These are phyloP conservation scores for Triticum timopheevii DNA, from an alignment of 176 grass and related monocot species.

Conservation along the genomic window DNA sequence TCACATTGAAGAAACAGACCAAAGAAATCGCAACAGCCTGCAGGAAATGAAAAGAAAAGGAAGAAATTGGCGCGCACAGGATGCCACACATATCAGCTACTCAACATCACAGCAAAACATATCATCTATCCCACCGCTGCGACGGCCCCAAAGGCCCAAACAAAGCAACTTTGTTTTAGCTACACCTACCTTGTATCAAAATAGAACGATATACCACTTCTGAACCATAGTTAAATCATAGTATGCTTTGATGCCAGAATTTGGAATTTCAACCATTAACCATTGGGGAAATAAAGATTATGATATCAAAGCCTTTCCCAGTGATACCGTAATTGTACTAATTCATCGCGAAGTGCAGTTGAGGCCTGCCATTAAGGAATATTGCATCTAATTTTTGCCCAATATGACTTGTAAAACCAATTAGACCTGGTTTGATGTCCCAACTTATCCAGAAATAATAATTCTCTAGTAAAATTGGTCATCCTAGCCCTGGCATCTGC, in stretches of 20 bases:
- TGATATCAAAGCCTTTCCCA: neutral
- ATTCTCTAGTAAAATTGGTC: conserved; percentile 1
- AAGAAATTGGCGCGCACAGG: neutral
- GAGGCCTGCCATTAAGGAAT: neutral
- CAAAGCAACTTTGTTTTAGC: neutral
- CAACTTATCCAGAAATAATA: neutral
- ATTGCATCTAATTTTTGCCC: conserved; percentile 13
- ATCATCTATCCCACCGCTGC: neutral
- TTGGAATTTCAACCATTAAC: conserved; percentile 36
- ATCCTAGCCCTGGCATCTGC: neutral
- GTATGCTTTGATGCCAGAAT: conserved; percentile 34
- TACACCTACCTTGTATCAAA: conserved; percentile 5
- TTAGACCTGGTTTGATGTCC: neutral
- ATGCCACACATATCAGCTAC: neutral
- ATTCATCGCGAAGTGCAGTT: neutral
- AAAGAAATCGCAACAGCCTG: neutral
- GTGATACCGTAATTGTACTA: neutral
- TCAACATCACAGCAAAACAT: neutral
- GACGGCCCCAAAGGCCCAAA: neutral
- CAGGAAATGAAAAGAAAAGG: neutral
- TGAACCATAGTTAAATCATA: conserved; percentile 31
- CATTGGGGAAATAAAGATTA: conserved; percentile 34
- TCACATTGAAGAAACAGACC: neutral
- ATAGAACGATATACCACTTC: neutral
- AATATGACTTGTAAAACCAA: conserved; percentile 12